Evolutionary conservation across 345 rosid genomes (phyloP).

Genomic region (Salix arbutifolia): DNA sequence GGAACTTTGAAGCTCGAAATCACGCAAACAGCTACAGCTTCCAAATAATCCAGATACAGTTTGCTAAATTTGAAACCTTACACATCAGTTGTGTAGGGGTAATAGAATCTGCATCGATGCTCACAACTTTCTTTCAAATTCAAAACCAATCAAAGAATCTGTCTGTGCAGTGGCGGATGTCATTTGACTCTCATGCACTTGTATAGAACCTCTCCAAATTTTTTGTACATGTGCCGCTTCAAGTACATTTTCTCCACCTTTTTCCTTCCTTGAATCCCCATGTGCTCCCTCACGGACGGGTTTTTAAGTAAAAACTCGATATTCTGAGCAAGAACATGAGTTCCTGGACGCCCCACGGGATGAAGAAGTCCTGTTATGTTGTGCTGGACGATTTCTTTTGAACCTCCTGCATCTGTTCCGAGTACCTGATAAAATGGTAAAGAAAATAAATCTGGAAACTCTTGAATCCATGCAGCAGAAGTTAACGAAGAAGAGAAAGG

Average conservation of each 20-base stretch:
- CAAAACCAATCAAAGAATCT: no score
- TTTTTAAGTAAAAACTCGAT: slow-evolving; percentile 51
- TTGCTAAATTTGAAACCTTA: no score
- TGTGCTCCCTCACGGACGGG: slow-evolving; percentile 40
- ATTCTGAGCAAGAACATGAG: slow-evolving; percentile 50
- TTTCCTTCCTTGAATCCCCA: slow-evolving; percentile 69
- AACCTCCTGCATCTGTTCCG: slow-evolving; percentile 94
- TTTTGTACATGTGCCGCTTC: slow-evolving; percentile 86
- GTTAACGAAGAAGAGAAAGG: not conserved
- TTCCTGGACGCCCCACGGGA: slow-evolving; percentile 57
- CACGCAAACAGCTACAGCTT: no score
- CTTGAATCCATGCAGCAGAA: not conserved
- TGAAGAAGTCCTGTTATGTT: slow-evolving; percentile 83
- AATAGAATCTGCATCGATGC: no score
- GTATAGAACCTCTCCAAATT: slow-evolving; percentile 64
- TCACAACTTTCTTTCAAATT: no score
- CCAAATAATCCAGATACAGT: no score
- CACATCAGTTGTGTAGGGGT: no score
- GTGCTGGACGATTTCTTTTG: slow-evolving; percentile 74
- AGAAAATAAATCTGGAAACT: not conserved
- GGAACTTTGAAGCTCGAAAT: no score
- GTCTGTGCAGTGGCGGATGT: not conserved
- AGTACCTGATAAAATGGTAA: slow-evolving; percentile 47
- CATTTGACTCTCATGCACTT: slow-evolving; percentile 72
- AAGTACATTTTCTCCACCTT: slow-evolving; percentile 59